A percentile compares a stretch with the other conserved stretches of the same genome.
phyloP scores from a whole-genome alignment of 768 basidiomycete species.

The Suillus ampliporus region DNA sequence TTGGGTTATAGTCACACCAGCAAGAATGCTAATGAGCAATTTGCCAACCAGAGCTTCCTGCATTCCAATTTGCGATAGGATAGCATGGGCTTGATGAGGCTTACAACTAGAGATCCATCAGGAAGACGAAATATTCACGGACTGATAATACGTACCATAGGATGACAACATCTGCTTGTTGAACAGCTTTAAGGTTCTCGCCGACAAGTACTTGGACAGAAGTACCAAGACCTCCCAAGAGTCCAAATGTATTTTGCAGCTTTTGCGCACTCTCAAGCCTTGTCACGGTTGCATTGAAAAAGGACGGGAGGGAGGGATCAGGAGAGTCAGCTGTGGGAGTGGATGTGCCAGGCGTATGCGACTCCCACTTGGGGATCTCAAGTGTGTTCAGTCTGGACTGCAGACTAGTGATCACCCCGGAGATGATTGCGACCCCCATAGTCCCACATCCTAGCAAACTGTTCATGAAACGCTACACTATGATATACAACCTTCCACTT shows the following conservation, averaged over 20 bases:
- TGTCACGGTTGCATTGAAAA: slow-evolving; percentile 88
- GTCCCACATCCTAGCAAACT: slow-evolving; percentile 86
- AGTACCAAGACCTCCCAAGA: slow-evolving; percentile 62
- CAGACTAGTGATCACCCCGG: slow-evolving; percentile 88
- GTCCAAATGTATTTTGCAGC: slow-evolving; percentile 64
- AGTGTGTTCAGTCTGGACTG: slow-evolving; percentile 49
- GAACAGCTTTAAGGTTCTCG: slow-evolving; percentile 74
- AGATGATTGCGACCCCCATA: slow-evolving; percentile 95
- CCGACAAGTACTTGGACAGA: slow-evolving; percentile 74
- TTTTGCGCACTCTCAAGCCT: slow-evolving; percentile 75
- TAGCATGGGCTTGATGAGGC: slow-evolving; percentile 81
- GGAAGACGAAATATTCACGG: neutral
- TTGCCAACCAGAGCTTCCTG: slow-evolving; percentile 86
- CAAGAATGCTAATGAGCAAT: slow-evolving; percentile 94
- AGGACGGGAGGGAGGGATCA: slow-evolving; percentile 75
- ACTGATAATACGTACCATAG: slow-evolving; percentile 67
- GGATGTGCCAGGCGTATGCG: slow-evolving; percentile 72
- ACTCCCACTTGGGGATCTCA: slow-evolving; percentile 61
- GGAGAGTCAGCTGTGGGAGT: slow-evolving; percentile 61
- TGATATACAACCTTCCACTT: slow-evolving; percentile 15
- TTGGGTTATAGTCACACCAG: slow-evolving; percentile 92
- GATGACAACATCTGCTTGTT: slow-evolving; percentile 82
- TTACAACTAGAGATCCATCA: slow-evolving; percentile 71
- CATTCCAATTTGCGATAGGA: slow-evolving; percentile 79
- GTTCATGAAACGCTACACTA: slow-evolving; percentile 20